Base-by-base conservation (phyloP, 106 monocot genomes). In the Phalaenopsis equestris region DNA sequence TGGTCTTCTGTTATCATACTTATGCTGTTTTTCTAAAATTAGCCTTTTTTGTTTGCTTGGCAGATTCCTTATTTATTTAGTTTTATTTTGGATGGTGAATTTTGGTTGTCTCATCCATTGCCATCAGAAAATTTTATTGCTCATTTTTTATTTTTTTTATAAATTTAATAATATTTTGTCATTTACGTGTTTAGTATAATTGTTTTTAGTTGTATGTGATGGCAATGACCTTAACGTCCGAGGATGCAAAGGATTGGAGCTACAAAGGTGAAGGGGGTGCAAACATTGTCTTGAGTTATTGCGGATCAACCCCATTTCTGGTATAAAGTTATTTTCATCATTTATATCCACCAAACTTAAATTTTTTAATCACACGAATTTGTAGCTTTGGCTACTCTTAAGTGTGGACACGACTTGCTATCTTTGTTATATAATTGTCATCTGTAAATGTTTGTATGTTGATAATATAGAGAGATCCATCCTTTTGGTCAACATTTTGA, bases 221-320 rank as follows among this genome's bases (percentile, higher is more conserved):
- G 64, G 64, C 64, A 9, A 65, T 65, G 21, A 65, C 24, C 64
- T 65, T 65, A 65, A 65, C 19, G n/a, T 65, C 21, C 4, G 24
- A 65, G 19, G 64, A 65, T 65, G 64, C 64, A 65, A 65, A 65
- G n/a, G 64, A 65, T 65, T 65, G 64, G 64, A 65, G 10, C 23
- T 65, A 65, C 64, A 65, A 65, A 23, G 64, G 64, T 21, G n/a
- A 65, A 65, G 64, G 64, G 64, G 64, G 23, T 65, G 64, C 64
- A 65, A 65, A 65, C 24, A n/a, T 65, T 65, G 64, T 65, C 9
- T 65, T 65, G 64, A 11, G 64, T 65, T 65, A 65, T 65, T 65
- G 64, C 24, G 64, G 64, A 3, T 65, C 64, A 19, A 23, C 64
- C 6, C 64, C 64, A 65, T 65, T 24, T 65, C 64, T 65, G 64